Conservation (phyloP, 345 rosid species). For the Pelargonium nanum region DNA sequence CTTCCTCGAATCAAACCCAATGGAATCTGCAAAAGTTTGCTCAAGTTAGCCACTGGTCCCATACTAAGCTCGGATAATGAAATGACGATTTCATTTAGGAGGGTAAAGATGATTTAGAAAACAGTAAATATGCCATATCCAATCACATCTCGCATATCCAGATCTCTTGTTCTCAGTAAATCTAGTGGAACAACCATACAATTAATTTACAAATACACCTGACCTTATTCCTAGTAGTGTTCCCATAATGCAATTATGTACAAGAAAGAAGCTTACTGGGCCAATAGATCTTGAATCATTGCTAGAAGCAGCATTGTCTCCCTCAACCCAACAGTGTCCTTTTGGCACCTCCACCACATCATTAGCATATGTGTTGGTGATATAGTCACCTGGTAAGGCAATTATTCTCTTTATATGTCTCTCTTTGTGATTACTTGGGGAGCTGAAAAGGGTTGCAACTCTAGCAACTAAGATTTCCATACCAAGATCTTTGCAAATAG, state of each 20-base stretch:
- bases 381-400: conserved; percentile 88
- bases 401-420: conserved; percentile 75
- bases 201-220: too few species aligned
- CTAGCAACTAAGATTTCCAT: conserved; percentile 11
- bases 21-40: conserved; percentile 49
- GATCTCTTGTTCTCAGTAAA: too few species aligned
- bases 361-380: conserved; percentile 30
- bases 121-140: too few species aligned
- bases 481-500: conserved; percentile 1
- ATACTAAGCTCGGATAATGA: background rate
- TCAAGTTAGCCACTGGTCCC: conserved; percentile 4
- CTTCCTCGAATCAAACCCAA: conserved; percentile 68
- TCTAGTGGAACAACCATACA: background rate
- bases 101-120: too few species aligned
- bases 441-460: conserved; percentile 39
- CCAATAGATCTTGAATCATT: conserved; percentile 76
- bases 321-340: conserved; percentile 98
- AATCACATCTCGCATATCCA: too few species aligned
- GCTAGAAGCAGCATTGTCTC: conserved; percentile 58
- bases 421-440: conserved; percentile 55
- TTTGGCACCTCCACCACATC: conserved; percentile 62
- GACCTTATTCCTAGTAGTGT: background rate
- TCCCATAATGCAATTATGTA: background rate
- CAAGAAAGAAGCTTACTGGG: conserved; percentile 44
- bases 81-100: background rate